phyloP scores from a whole-genome alignment of 2,329 filamentous ascomycete species.

The Pseudogymnoascus sp. region DNA sequence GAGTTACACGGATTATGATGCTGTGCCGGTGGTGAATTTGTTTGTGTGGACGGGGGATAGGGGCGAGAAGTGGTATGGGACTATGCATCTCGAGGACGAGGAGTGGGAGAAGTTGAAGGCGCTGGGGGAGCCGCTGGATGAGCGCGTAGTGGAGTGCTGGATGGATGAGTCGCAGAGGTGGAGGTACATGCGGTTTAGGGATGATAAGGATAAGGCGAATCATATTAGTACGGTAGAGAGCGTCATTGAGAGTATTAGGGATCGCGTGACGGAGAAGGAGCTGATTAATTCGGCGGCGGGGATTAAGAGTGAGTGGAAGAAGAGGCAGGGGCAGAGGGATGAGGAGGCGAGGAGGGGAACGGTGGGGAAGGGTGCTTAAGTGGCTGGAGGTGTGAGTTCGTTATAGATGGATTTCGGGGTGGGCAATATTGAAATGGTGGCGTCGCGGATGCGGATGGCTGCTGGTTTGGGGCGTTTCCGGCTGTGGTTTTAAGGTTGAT shows the following conservation, averaged over 20 bases:
- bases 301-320: conserved; percentile 79
- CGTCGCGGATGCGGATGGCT: background rate
- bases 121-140: conserved; percentile 68
- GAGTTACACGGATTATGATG: conserved; percentile 70
- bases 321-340: conserved; percentile 18
- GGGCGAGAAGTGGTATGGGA: conserved; percentile 46
- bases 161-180: conserved; percentile 68
- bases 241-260: conserved; percentile 82
- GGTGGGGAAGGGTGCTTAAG: conserved; percentile 15
- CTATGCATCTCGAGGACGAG: conserved; percentile 59
- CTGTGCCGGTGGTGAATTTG: conserved; percentile 65
- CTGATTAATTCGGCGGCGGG: conserved; percentile 58
- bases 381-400: background rate
- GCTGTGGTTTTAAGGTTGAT: background rate
- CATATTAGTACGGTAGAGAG: conserved; percentile 77
- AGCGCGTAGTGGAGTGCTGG: conserved; percentile 83
- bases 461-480: background rate
- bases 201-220: conserved; percentile 89
- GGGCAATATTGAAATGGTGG: background rate
- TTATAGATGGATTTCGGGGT: background rate
- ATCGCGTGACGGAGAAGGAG: conserved; percentile 77
- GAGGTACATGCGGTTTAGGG: conserved; percentile 82
- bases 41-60: conserved; percentile 59
- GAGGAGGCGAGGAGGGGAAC: conserved; percentile 15
- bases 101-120: conserved; percentile 82